phyloP scores from a whole-genome alignment of 2,329 filamentous ascomycete genomes.

The Cytospora leucostoma region DNA sequence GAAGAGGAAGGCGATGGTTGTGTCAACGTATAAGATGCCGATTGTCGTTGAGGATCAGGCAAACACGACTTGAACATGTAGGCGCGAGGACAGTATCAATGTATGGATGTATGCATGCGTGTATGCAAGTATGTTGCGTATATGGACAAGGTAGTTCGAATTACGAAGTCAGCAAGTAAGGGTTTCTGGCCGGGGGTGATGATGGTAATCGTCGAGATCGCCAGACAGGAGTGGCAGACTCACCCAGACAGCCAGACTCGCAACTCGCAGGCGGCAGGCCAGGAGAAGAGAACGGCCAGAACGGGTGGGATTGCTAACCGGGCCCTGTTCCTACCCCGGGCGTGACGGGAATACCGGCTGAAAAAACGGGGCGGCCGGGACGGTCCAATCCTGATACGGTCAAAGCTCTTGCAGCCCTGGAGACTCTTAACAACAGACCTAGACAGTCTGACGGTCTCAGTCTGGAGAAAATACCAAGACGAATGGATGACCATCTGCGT shows the following conservation, averaged over 20 bases:
- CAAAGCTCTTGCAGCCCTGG: neutral
- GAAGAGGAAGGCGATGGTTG: constrained; percentile 1
- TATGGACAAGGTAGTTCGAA: neutral
- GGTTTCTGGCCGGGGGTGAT: neutral
- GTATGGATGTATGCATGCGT: neutral
- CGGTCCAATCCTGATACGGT: constrained; percentile 15
- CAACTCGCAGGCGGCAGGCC: neutral
- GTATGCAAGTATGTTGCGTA: neutral
- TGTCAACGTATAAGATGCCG: neutral
- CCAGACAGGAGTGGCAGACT: constrained; percentile 1
- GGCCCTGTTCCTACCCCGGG: constrained; percentile 9
- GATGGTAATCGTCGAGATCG: neutral
- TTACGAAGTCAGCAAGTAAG: neutral
- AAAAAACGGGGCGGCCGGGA: neutral
- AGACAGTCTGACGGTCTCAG: neutral
- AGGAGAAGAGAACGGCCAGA: neutral
- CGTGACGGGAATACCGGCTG: constrained; percentile 1
- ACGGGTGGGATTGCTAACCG: neutral
- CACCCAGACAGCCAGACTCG: neutral
- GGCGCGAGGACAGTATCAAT: neutral
- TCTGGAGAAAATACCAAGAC: neutral
- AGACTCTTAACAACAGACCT: neutral
- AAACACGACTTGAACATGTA: neutral
- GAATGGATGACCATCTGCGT: neutral
- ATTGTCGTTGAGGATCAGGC: neutral